A percentile compares a stretch with the other conserved stretches of the same genome.
phyloP scores from a whole-genome alignment of 768 basidiomycete species.

The Amanita thiersii region DNA sequence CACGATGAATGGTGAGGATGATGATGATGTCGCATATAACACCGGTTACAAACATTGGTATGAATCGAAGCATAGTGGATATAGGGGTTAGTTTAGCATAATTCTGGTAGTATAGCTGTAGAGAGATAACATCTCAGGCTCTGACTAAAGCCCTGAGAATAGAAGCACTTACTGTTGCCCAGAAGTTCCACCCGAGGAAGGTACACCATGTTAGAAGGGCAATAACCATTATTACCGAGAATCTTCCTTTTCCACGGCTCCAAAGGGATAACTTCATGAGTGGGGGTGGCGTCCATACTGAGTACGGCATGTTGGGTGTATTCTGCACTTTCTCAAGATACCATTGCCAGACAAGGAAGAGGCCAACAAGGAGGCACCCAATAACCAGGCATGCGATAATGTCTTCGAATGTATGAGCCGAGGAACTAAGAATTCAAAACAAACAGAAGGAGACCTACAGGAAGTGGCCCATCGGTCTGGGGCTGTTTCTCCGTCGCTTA shows the following conservation, averaged over 20 bases:
- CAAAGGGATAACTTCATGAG: conserved; percentile 57
- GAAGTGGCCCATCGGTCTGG: conserved; percentile 51
- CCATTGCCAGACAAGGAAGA: conserved; percentile 62
- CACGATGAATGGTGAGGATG: conserved; percentile 44
- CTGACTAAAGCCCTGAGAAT: not conserved
- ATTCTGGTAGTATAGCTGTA: conserved; percentile 65
- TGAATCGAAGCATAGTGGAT: conserved; percentile 51
- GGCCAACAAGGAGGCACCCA: conserved; percentile 43
- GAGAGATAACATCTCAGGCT: not conserved
- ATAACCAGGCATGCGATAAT: conserved; percentile 64
- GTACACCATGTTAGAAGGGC: conserved; percentile 52
- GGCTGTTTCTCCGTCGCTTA: conserved; percentile 58
- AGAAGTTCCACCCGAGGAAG: conserved; percentile 43
- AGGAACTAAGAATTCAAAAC: conserved; percentile 12
- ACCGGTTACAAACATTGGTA: conserved; percentile 69
- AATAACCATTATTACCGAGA: conserved; percentile 48
- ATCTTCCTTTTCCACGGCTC: conserved; percentile 46
- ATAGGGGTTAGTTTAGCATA: conserved; percentile 49
- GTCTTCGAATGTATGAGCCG: conserved; percentile 26
- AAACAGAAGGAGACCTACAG: conserved; percentile 16
- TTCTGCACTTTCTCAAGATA: conserved; percentile 42
- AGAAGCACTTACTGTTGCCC: conserved; percentile 15
- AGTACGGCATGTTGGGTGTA: conserved; percentile 13
- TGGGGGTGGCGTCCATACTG: conserved; percentile 37
- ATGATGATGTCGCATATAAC: conserved; percentile 57